Percentiles rank a stretch among this genome's conserved stretches.
Conservation (phyloP, 495 filamentous ascomycete species). For the Venustampulla echinocandica region DNA sequence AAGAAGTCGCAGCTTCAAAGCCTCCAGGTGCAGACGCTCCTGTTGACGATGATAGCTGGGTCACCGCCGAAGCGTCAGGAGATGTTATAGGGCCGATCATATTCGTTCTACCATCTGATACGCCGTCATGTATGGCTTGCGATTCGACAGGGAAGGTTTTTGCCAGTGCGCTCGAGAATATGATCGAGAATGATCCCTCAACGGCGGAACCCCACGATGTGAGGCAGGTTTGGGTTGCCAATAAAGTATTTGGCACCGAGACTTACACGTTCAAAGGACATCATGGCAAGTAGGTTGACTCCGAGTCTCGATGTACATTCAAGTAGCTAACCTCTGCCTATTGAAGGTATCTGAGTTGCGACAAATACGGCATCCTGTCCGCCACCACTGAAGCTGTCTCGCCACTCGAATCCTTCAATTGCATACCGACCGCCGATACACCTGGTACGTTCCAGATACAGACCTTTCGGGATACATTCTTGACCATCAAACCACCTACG, state of each 20-base stretch:
- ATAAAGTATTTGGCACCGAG: slow-evolving; percentile 73
- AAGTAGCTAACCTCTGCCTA: slow-evolving; percentile 17
- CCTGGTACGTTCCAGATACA: slow-evolving; percentile 61
- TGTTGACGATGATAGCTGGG: slow-evolving; percentile 72
- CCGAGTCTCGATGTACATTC: not conserved
- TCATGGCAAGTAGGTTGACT: slow-evolving; percentile 62
- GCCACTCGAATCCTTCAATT: slow-evolving; percentile 70
- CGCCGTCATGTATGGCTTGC: slow-evolving; percentile 65
- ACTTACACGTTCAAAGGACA: slow-evolving; percentile 75
- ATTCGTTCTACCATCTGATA: slow-evolving; percentile 62
- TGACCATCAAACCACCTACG: slow-evolving; percentile 42
- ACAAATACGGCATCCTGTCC: slow-evolving; percentile 69
- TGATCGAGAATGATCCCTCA: slow-evolving; percentile 64
- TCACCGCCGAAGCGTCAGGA: slow-evolving; percentile 62
- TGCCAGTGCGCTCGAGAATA: slow-evolving; percentile 68
- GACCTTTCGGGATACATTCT: slow-evolving; percentile 51
- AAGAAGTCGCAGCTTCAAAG: slow-evolving; percentile 28
- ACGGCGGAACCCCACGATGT: slow-evolving; percentile 92
- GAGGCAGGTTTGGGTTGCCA: slow-evolving; percentile 90
- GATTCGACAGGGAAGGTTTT: slow-evolving; percentile 83
- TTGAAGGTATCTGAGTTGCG: slow-evolving; percentile 71
- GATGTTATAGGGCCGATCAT: slow-evolving; percentile 84
- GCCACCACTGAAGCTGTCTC: slow-evolving; percentile 74
- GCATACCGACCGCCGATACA: slow-evolving; percentile 54
- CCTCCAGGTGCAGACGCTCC: slow-evolving; percentile 28